Conservation (phyloP, 768 basidiomycete species). For the Strobilomyces dryophilus region DNA sequence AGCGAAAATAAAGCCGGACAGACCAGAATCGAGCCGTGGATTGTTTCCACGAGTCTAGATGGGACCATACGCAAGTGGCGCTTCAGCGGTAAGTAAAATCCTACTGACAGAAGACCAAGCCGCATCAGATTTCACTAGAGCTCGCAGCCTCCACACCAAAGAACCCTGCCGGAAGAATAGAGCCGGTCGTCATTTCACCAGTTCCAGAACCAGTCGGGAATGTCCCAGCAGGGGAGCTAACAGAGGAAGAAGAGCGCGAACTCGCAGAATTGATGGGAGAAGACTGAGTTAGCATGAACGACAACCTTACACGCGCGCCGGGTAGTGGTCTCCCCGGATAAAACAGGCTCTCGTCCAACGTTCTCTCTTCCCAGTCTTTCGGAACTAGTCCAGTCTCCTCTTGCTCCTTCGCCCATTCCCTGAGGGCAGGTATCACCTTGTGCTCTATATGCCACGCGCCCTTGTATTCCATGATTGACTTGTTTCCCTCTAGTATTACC, state of each 20-base stretch:
- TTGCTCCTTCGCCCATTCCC: constrained; percentile 45
- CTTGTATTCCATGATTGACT: constrained; percentile 42
- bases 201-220: constrained; percentile 27
- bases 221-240: constrained; percentile 42
- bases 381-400: constrained; percentile 44
- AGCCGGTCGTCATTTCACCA: constrained; percentile 20
- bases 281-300: constrained; percentile 12
- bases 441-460: constrained; percentile 39
- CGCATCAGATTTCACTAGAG: constrained; percentile 14
- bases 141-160: constrained; percentile 24
- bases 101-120: background rate
- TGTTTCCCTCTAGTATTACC: constrained; percentile 38
- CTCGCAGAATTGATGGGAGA: constrained; percentile 71
- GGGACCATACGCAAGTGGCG: constrained; percentile 86
- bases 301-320: constrained; percentile 9
- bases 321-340: constrained; percentile 39
- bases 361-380: constrained; percentile 45
- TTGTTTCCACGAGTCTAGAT: constrained; percentile 82
- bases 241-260: constrained; percentile 89
- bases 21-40: constrained; percentile 67
- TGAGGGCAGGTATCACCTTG: constrained; percentile 42
- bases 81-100: constrained; percentile 47
- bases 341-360: constrained; percentile 48
- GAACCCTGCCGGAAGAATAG: constrained; percentile 15
- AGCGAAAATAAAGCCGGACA: constrained; percentile 40